Conservation (phyloP, 1,139 yeast species). For the Arxiozyma slooffiae region DNA sequence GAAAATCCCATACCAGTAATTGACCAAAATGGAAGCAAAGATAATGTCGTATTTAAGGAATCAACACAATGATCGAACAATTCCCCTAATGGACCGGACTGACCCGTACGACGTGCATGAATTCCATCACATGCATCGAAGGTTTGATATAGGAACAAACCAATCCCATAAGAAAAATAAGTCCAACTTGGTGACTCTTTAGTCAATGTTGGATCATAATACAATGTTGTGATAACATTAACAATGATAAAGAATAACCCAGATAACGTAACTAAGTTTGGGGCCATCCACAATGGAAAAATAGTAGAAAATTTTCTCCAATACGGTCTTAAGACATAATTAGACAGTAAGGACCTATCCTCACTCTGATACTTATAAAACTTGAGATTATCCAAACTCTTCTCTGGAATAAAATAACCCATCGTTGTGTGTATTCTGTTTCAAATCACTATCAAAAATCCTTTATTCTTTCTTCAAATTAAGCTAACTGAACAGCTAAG, state of each 20-base stretch:
- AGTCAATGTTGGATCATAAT: conserved; percentile 61
- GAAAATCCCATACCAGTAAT: conserved; percentile 66
- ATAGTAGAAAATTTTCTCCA: conserved; percentile 55
- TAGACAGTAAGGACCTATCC: conserved; percentile 72
- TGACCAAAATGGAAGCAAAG: conserved; percentile 61
- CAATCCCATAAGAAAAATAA: conserved; percentile 69
- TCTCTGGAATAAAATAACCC: conserved; percentile 65
- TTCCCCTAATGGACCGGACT: conserved; percentile 91
- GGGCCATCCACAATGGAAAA: conserved; percentile 83
- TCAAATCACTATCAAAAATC: not conserved
- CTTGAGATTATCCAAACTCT: conserved; percentile 52
- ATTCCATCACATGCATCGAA: conserved; percentile 95
- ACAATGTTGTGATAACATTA: conserved; percentile 57
- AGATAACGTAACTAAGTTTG: conserved; percentile 70
- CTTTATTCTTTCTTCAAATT: not conserved
- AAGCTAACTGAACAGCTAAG: not conserved
- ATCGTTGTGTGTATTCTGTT: conserved; percentile 29
- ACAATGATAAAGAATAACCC: conserved; percentile 65
- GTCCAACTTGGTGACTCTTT: conserved; percentile 68
- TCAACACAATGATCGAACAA: conserved; percentile 90
- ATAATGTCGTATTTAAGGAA: conserved; percentile 80
- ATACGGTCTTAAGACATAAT: conserved; percentile 67
- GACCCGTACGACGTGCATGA: conserved; percentile 88
- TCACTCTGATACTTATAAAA: conserved; percentile 65
- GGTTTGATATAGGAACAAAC: conserved; percentile 84